phyloP scores from a whole-genome alignment of 495 filamentous ascomycete species.

The Penicillium macrosclerotiorum region DNA sequence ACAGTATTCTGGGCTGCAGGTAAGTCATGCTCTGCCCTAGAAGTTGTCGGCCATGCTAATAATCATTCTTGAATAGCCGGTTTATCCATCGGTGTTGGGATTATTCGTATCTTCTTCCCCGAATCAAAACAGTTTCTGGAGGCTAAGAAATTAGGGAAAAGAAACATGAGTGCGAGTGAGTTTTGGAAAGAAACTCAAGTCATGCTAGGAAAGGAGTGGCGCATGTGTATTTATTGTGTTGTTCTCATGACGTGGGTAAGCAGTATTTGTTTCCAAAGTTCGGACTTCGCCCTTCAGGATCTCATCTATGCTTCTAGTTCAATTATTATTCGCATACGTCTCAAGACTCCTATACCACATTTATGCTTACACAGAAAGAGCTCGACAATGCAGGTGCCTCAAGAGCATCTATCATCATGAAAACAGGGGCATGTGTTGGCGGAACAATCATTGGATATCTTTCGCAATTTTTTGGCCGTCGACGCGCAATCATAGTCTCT shows the following conservation, averaged over 20 bases:
- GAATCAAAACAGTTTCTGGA: conserved; percentile 71
- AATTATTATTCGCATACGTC: conserved; percentile 65
- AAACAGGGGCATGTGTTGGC: conserved; percentile 70
- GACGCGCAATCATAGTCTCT: conserved; percentile 60
- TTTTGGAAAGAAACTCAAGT: conserved; percentile 61
- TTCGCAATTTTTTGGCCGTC: conserved; percentile 69
- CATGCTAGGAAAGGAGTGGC: conserved; percentile 69
- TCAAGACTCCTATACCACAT: conserved; percentile 77
- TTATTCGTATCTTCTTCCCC: conserved; percentile 64
- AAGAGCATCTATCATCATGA: conserved; percentile 71
- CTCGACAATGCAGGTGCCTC: conserved; percentile 58
- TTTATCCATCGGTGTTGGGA: conserved; percentile 60
- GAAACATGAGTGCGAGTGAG: conserved; percentile 42
- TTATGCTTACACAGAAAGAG: conserved; percentile 66
- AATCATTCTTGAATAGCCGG: conserved; percentile 35
- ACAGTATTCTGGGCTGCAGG: conserved; percentile 60
- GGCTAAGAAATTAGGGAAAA: conserved; percentile 52
- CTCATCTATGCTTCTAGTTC: conserved; percentile 20
- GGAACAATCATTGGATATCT: conserved; percentile 70
- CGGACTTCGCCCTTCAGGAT: neutral
- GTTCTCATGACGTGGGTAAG: conserved; percentile 71
- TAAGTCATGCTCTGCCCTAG: conserved; percentile 1
- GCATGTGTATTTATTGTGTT: conserved; percentile 65
- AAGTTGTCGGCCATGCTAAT: neutral
- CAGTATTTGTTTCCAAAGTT: conserved; percentile 5